A percentile compares a stretch with the other conserved stretches of the same genome.
phyloP scores from a whole-genome alignment of 345 rosid species.

The Hypericum perforatum region DNA sequence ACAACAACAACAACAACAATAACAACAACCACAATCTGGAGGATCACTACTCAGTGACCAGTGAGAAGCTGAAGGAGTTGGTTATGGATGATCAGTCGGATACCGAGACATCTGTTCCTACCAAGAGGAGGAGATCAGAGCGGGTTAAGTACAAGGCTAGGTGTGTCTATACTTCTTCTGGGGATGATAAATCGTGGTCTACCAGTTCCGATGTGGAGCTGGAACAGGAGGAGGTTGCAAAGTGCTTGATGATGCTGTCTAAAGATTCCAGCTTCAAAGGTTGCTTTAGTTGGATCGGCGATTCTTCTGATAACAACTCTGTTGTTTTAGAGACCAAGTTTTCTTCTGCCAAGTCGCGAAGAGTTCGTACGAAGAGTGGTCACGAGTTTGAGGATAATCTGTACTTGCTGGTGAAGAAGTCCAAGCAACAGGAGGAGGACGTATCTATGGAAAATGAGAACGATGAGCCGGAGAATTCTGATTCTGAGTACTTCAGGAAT shows the following conservation, averaged over 20 bases:
- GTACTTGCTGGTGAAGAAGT: constrained; percentile 17
- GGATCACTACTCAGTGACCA: constrained; percentile 16
- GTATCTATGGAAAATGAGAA: constrained; percentile 24
- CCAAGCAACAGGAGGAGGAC: constrained; percentile 15
- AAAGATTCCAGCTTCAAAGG: constrained; percentile 56
- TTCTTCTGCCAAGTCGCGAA: constrained; percentile 34
- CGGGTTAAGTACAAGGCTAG: constrained; percentile 34
- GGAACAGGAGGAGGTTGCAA: constrained; percentile 70
- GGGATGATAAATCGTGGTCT: constrained; percentile 29
- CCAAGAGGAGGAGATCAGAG: constrained; percentile 52
- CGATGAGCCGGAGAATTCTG: constrained; percentile 44
- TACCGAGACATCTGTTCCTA: constrained; percentile 57
- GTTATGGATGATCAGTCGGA: constrained; percentile 57
- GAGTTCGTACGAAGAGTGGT: constrained; percentile 27
- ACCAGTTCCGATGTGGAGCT: constrained; percentile 59
- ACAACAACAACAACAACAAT: constrained; percentile 19
- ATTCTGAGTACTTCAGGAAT: constrained; percentile 58
- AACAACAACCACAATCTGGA: constrained; percentile 23
- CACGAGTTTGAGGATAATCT: constrained; percentile 20
- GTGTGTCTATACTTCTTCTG: constrained; percentile 28
- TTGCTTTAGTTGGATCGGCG: constrained; percentile 40
- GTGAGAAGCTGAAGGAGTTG: constrained; percentile 27
- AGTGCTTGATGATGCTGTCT: constrained; percentile 77
- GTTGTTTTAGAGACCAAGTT: constrained; percentile 59
- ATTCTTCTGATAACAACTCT: constrained; percentile 63